phyloP scores from a whole-genome alignment of 495 filamentous ascomycete genomes.

The Penicillium paxilli region DNA sequence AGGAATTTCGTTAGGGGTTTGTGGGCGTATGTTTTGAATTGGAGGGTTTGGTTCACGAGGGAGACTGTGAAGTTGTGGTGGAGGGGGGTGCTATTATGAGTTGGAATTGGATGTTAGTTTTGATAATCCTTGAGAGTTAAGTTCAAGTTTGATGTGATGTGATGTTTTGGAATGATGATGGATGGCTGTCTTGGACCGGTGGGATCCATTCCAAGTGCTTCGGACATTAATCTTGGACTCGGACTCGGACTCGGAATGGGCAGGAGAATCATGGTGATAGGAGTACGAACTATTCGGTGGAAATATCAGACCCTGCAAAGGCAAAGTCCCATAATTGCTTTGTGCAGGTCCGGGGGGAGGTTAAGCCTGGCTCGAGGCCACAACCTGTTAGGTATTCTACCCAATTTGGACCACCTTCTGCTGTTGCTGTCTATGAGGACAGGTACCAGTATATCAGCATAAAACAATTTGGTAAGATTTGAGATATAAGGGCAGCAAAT shows the following conservation, averaged over 20 bases:
- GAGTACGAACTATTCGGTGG: constrained; percentile 30
- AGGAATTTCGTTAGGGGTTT: constrained; percentile 22
- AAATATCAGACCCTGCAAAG: constrained; percentile 54
- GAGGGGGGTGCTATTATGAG: constrained; percentile 32
- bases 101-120: constrained; percentile 4
- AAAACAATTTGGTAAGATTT: background rate
- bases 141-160: no score
- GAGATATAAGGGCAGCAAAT: background rate
- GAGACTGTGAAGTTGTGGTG: constrained; percentile 51
- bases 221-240: no score
- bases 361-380: constrained; percentile 34
- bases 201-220: no score
- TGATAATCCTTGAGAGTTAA: no score
- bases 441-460: background rate
- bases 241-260: no score
- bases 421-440: constrained; percentile 35
- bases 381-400: constrained; percentile 50
- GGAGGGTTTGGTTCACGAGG: constrained; percentile 42
- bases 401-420: constrained; percentile 53
- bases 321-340: constrained; percentile 57
- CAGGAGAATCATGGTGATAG: background rate
- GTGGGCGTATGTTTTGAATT: constrained; percentile 35
- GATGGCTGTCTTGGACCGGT: no score
- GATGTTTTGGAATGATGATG: no score
- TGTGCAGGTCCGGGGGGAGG: constrained; percentile 36